Evolutionary conservation across 345 rosid species (phyloP), one percentile per base, ranked within the genome.

Genomic region (Leavenworthia alabamica): DNA sequence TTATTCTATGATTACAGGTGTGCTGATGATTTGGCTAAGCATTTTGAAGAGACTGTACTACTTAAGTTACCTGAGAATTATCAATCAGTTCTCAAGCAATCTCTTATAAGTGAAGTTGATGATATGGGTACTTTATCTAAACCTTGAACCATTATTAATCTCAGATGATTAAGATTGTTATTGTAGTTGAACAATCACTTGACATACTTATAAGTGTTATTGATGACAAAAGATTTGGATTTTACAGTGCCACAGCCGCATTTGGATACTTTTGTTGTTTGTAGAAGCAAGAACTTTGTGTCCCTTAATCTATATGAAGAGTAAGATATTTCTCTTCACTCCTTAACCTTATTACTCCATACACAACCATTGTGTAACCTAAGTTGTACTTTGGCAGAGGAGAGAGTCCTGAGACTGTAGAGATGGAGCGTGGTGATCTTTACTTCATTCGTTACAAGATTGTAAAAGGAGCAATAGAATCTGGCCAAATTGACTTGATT

Each of bases 31-130:
- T 73, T 88, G 23, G 81, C 77, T 58, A 83, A 77, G 51, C 89
- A 81, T 77, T 79, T 88, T 20, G 79, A 83, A 46, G 91, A 83
- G 59, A 82, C 78, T 54, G 88, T 85, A 43, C 79, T 88, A 11
- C 75, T 83, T 6, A 85, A 81, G 68, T 75, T 93, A 73, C 90
- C 96, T 1, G 91, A 83, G 36, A 82, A 82, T 58, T 93, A 93
- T 68, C 96, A 71, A 41, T 85, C 89, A 3, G 70, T 70, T 39
- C 74, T 83, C n/a, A 85, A 79, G 72, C 95, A 93, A 58, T 93
- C 96, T 4, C 51, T 82, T 16, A 85, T 88, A 50, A 85, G 87
- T 33, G 86, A 90, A 31, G 91, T 62, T 64, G 91, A 89, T 68
- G 99, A 85, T 69, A 89, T 89, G 97, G 91, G 96, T 89, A 80